These are phyloP conservation scores for Lagenaria siceraria DNA, from an alignment of 306 rosid genomes.

Conservation along the genomic window DNA sequence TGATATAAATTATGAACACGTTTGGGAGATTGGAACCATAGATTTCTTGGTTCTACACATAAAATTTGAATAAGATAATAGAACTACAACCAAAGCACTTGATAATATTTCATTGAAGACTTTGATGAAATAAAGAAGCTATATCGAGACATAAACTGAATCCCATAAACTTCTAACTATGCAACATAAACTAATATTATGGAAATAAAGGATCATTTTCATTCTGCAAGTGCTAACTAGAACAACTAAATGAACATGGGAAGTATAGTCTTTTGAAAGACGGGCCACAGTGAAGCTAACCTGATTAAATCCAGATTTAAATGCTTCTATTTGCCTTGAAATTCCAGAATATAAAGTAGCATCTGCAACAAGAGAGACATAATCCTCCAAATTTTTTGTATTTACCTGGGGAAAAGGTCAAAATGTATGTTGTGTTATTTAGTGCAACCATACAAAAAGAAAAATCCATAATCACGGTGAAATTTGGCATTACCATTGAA, in stretches of 20 bases:
- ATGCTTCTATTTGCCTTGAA: conserved; percentile 84
- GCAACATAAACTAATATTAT: not conserved
- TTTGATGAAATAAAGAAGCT: not conserved
- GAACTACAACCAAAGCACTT: not conserved
- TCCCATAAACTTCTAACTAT: not conserved
- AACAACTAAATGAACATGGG: not conserved
- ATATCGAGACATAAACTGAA: not conserved
- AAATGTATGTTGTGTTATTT: not conserved
- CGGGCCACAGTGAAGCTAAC: conserved; percentile 19
- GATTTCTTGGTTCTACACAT: not conserved
- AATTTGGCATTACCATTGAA: conserved; percentile 32
- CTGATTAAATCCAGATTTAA: conserved; percentile 86
- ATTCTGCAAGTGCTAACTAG: not conserved
- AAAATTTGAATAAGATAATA: not conserved
- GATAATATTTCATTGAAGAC: not conserved
- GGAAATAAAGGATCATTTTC: not conserved
- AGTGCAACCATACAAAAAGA: not conserved
- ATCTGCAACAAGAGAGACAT: conserved; percentile 54
- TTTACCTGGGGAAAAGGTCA: conserved; percentile 48
- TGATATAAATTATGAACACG: not conserved
- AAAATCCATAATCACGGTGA: not conserved
- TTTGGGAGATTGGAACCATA: not conserved
- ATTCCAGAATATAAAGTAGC: conserved; percentile 72
- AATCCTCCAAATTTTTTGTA: conserved; percentile 59
- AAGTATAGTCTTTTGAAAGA: not conserved